These are phyloP conservation scores for Syzygium aqueum DNA, from an alignment of 345 rosid species.

Conservation along the genomic window DNA sequence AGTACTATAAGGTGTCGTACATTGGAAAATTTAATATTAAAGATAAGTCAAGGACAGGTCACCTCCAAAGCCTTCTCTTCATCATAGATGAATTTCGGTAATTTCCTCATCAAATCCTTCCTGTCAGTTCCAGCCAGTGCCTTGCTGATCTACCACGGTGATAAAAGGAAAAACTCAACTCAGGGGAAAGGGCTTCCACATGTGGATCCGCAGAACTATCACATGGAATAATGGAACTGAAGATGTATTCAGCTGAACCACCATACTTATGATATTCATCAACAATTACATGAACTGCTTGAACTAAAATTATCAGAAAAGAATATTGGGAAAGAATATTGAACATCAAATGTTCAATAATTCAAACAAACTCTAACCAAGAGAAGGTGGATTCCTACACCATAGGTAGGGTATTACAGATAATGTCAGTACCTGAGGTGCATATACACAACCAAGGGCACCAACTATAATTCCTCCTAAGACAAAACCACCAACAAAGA, in stretches of 20 bases:
- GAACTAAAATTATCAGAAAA: background rate
- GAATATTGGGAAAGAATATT: background rate
- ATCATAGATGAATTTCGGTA: conserved; percentile 91
- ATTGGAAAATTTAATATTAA: background rate
- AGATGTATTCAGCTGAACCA: background rate
- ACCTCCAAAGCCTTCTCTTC: conserved; percentile 96
- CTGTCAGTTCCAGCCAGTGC: conserved; percentile 72
- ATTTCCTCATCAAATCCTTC: conserved; percentile 85
- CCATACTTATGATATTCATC: background rate
- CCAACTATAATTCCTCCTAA: conserved; percentile 85
- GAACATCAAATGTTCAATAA: background rate
- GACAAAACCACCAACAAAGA: conserved; percentile 86
- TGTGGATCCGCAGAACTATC: background rate
- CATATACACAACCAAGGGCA: conserved; percentile 90
- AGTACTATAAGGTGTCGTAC: background rate
- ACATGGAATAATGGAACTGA: background rate
- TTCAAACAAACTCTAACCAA: background rate
- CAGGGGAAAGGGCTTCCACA: background rate
- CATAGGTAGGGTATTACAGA: background rate
- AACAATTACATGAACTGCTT: background rate
- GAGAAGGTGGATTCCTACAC: background rate
- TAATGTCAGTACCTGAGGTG: conserved; percentile 60
- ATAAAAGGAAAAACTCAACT: background rate
- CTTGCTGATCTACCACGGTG: conserved; percentile 57
- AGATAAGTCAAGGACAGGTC: conserved; percentile 1